Base-by-base conservation (phyloP, 2,329 filamentous ascomycete genomes). In the Monosporascus ibericus region DNA sequence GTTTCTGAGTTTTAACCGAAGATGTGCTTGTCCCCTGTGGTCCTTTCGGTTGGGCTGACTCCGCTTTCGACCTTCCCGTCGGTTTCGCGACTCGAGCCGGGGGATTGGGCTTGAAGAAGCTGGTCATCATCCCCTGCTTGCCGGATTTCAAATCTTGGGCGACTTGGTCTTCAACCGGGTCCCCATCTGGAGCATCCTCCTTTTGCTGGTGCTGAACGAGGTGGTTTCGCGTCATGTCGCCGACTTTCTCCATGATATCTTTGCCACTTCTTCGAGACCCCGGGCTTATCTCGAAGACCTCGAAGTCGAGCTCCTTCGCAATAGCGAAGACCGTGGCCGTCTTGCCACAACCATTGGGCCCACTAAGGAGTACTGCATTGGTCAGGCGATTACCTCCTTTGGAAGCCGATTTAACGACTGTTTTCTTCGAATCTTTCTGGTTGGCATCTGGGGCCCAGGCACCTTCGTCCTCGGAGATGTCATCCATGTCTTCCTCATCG, bases 201-300 rank as follows among this genome's bases (percentile, higher is more conserved):
- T 64, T 56, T n/a, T 71, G 73, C 53, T 75, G 74, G 48, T 73
- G 75, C 50, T 77, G 76, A 20, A 99, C 92, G 2, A 96, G 79
- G 69, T 99, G 94, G 62, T 99, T 97, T 55, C 86, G 86, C 4
- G 91, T 94, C 92, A 99, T 97, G 69, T 99, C 91, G 40, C 94
- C 95, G 44, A 99, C 90, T 60, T 82, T 89, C 63, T 99, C 94
- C 36, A 95, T 68, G 47, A 99, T 85, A 63, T 99, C 94, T 67
- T 87, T 94, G 34, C 92, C 92, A 64, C 84, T 95, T 56, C 94
- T 80, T 48, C 92, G 84, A 59, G 83, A 90, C 55, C 90, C 84
- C 0, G 92, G 75, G 63, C 95, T 95, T 65, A 99, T 91, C 69
- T 99, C 94, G 60, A 99, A 99, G 1, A 99, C 81, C 63, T 96